A percentile compares a stretch with the other conserved stretches of the same genome.
These are phyloP conservation scores for Ilyonectria sp. DNA, from an alignment of 2,329 filamentous ascomycete genomes.

Conservation along the genomic window DNA sequence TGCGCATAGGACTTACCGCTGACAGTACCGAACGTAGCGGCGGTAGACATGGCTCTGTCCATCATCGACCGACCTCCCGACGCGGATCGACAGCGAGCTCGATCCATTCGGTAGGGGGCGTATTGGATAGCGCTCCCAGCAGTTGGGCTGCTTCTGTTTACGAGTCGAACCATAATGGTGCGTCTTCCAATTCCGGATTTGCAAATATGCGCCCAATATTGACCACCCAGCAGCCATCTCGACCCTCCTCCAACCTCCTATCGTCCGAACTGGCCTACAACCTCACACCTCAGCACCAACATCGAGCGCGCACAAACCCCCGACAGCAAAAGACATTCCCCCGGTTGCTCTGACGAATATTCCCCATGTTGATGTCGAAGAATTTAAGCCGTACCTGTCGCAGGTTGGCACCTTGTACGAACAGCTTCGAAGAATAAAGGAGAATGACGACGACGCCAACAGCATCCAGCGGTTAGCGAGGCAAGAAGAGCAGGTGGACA, in stretches of 20 bases:
- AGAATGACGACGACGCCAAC: slow-evolving; percentile 77
- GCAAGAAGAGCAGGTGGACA: slow-evolving; percentile 60
- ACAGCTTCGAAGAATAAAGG: slow-evolving; percentile 87
- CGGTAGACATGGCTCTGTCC: slow-evolving; percentile 61
- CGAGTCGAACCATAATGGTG: slow-evolving; percentile 90
- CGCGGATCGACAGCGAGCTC: slow-evolving; percentile 91
- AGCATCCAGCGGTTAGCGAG: slow-evolving; percentile 59
- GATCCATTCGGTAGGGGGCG: slow-evolving; percentile 88
- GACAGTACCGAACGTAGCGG: slow-evolving; percentile 46
- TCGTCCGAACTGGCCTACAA: slow-evolving; percentile 88
- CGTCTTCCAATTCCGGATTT: slow-evolving; percentile 32
- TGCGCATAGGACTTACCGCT: slow-evolving; percentile 27
- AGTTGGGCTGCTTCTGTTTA: slow-evolving; percentile 69
- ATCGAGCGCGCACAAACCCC: slow-evolving; percentile 83
- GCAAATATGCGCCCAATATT: slow-evolving; percentile 25
- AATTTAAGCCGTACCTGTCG: slow-evolving; percentile 87
- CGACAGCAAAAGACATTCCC: slow-evolving; percentile 90
- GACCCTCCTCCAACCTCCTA: slow-evolving; percentile 91
- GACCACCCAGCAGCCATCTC: slow-evolving; percentile 78
- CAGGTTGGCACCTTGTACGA: slow-evolving; percentile 92
- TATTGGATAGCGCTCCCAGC: slow-evolving; percentile 78
- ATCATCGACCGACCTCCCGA: slow-evolving; percentile 67
- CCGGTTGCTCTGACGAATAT: slow-evolving; percentile 94
- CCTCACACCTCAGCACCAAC: slow-evolving; percentile 81
- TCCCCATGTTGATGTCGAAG: slow-evolving; percentile 81